phyloP scores from a whole-genome alignment of 73 alveolate genomes.

The Tetrahymena malaccensis region DNA sequence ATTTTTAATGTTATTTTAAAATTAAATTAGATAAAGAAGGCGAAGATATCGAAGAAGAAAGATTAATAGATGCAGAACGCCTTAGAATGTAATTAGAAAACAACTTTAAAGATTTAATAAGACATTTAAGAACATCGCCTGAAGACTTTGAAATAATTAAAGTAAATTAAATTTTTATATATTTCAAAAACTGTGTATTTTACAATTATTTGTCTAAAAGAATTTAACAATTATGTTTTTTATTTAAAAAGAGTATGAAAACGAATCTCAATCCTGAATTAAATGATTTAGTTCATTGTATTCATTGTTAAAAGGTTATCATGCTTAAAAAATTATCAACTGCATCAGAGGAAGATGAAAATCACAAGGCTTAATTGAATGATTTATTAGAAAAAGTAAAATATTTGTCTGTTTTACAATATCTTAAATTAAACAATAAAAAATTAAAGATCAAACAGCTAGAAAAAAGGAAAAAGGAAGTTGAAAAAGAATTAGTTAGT shows the following conservation, averaged over 20 bases:
- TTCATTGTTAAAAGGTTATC: constrained; percentile 20
- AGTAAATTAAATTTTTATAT: not conserved
- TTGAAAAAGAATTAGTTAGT: constrained; percentile 6
- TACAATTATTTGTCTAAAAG: too few relatives aligned
- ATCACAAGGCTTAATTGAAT: constrained; percentile 17
- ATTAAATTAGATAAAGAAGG: constrained; percentile 4
- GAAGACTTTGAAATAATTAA: constrained; percentile 23
- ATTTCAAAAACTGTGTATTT: too few relatives aligned
- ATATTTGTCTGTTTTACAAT: not conserved
- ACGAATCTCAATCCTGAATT: constrained; percentile 33
- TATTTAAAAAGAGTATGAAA: not conserved
- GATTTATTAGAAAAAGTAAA: constrained; percentile 24
- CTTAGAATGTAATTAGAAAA: constrained; percentile 19
- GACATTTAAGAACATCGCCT: constrained; percentile 15
- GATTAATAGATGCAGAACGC: constrained; percentile 25
- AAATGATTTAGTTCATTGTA: constrained; percentile 39
- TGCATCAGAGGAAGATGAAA: constrained; percentile 34
- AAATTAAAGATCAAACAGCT: not conserved
- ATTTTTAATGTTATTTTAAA: not conserved
- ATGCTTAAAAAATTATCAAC: constrained; percentile 35
- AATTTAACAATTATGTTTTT: too few relatives aligned
- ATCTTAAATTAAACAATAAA: too few relatives aligned
- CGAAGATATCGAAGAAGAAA: constrained; percentile 36
- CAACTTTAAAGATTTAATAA: constrained; percentile 21
- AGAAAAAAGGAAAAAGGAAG: constrained; percentile 7